phyloP scores from a whole-genome alignment of 1,284 basidiomycete species.

The Cutaneotrichosporon sp. region DNA sequence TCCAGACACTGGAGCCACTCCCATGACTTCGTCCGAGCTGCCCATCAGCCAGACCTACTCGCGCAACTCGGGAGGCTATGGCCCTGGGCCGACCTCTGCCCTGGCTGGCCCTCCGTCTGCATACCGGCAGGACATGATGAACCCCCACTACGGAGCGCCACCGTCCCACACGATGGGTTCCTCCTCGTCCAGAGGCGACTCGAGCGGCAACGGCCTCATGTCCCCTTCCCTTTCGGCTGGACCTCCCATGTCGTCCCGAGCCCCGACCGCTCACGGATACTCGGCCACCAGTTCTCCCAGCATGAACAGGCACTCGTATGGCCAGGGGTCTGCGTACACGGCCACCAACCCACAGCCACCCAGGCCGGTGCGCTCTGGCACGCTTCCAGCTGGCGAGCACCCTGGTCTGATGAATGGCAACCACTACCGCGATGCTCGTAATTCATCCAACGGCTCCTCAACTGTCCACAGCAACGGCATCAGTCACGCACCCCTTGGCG shows the following conservation, averaged over 20 bases:
- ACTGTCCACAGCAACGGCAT: slow-evolving; percentile 15
- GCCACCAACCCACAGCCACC: slow-evolving; percentile 30
- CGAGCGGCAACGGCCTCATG: slow-evolving; percentile 13
- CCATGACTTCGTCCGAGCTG: slow-evolving; percentile 33
- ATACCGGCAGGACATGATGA: slow-evolving; percentile 1
- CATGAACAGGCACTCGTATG: slow-evolving; percentile 47
- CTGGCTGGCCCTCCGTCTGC: slow-evolving; percentile 9
- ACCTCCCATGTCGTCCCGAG: slow-evolving; percentile 13
- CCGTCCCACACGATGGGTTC: slow-evolving; percentile 20
- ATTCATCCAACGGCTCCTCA: slow-evolving; percentile 14
- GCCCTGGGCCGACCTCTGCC: slow-evolving; percentile 13
- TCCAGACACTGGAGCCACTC: slow-evolving; percentile 52
- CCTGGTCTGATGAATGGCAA: slow-evolving; percentile 16
- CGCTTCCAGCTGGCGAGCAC: slow-evolving; percentile 44
- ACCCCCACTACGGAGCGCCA: slow-evolving; percentile 36
- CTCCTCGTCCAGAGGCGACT: slow-evolving; percentile 27
- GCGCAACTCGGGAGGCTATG: slow-evolving; percentile 46
- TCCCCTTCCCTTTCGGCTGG: slow-evolving; percentile 17
- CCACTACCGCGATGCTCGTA: slow-evolving; percentile 7
- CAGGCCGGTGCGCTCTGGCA: slow-evolving; percentile 50
- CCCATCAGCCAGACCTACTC: slow-evolving; percentile 35
- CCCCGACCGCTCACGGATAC: slow-evolving; percentile 27
- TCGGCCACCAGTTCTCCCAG: slow-evolving; percentile 47
- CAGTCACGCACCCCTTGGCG: not conserved
- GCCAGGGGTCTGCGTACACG: slow-evolving; percentile 9